Percentiles rank a stretch among this genome's conserved stretches.
Evolutionary conservation across 2,329 filamentous ascomycete species (phyloP).

Genomic region (Fusarium sp.): DNA sequence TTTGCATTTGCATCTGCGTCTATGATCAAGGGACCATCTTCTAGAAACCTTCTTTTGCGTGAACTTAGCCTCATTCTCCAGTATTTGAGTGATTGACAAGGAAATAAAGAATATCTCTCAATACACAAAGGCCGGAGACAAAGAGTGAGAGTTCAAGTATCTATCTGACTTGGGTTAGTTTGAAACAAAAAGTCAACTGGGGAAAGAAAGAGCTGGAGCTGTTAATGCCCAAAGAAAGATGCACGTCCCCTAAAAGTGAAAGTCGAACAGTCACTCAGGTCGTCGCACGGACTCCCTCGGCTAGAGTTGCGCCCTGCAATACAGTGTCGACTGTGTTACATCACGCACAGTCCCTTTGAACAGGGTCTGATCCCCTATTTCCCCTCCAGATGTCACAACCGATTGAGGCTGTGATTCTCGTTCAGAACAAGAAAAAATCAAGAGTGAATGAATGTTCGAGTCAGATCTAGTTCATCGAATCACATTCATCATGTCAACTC

Average conservation of each 20-base stretch:
- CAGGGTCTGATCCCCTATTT: conserved; percentile 33
- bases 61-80: background rate
- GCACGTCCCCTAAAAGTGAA: conserved; percentile 25
- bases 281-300: conserved; percentile 33
- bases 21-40: conserved; percentile 3
- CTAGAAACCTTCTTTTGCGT: conserved; percentile 17
- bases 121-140: background rate
- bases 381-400: conserved; percentile 14
- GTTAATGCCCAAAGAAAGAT: conserved; percentile 37
- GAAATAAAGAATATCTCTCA: background rate
- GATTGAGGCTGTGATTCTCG: background rate
- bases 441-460: background rate
- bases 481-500: background rate
- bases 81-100: no score
- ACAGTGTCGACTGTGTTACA: conserved; percentile 23
- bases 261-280: background rate
- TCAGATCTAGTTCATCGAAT: conserved; percentile 2
- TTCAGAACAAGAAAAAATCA: background rate
- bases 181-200: conserved; percentile 43
- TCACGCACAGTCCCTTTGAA: conserved; percentile 18
- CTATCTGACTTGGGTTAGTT: conserved; percentile 37
- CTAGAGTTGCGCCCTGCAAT: conserved; percentile 13
- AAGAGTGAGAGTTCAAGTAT: background rate
- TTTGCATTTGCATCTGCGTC: background rate
- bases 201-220: conserved; percentile 1